phyloP scores from a whole-genome alignment of 139 green algal species.

The Tetradesmus lagerheimii region DNA sequence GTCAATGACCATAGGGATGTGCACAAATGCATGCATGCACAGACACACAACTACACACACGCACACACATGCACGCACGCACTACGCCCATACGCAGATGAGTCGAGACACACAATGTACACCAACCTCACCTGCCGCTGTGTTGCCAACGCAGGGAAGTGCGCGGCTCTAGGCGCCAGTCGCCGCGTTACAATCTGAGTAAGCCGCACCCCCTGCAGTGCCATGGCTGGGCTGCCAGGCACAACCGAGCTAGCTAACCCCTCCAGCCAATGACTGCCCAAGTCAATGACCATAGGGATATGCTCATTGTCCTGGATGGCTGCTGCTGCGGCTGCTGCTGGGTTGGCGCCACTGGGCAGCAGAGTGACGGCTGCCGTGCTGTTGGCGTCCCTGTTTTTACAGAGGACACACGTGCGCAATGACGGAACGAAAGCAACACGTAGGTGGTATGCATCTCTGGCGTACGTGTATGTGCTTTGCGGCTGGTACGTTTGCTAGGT shows the following conservation, averaged over 20 bases:
- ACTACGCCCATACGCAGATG: not conserved
- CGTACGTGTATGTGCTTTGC: too few species aligned
- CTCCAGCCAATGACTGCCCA: conserved; percentile 46
- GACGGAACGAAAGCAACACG: too few species aligned
- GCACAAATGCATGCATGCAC: not conserved
- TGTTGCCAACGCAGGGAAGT: conserved; percentile 28
- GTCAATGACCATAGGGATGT: conserved; percentile 50
- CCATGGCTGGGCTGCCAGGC: not conserved
- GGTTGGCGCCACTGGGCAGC: not conserved
- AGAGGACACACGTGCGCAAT: too few species aligned
- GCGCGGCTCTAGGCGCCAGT: conserved; percentile 7
- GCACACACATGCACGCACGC: not conserved
- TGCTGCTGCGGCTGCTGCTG: not conserved
- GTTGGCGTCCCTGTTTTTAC: not conserved
- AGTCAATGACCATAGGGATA: conserved; percentile 47
- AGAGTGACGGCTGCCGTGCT: not conserved
- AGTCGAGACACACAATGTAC: not conserved
- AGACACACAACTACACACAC: not conserved
- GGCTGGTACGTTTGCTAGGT: too few species aligned
- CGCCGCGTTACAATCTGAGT: conserved; percentile 44
- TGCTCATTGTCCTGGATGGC: conserved; percentile 40
- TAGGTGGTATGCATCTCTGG: too few species aligned
- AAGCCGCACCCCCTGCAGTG: conserved; percentile 4
- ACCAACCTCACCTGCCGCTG: conserved; percentile 11
- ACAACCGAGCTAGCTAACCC: not conserved